Percentiles rank a stretch among this genome's conserved stretches.
Conservation (phyloP, 148 eudicot genomes). For the Diospyros kaki region DNA sequence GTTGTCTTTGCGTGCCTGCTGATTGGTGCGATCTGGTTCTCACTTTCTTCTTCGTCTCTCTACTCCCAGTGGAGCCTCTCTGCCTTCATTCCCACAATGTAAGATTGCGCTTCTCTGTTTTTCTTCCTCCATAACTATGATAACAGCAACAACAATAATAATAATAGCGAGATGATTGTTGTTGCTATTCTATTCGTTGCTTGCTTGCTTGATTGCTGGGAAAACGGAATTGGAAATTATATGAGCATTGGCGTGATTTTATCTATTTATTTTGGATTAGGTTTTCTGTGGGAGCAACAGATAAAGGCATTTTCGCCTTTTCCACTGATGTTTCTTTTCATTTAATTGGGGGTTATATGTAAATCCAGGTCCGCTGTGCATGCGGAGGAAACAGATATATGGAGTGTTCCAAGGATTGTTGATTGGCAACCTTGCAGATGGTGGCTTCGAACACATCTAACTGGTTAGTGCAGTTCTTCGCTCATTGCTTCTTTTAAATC, state of each 20-base stretch:
- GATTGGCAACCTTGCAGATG: constrained; percentile 85
- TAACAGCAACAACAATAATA: no score
- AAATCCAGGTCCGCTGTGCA: constrained; percentile 12
- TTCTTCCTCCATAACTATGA: background rate
- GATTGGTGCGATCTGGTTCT: constrained; percentile 35
- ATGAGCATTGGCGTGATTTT: background rate
- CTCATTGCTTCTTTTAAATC: background rate
- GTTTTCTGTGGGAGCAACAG: background rate
- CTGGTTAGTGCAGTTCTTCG: constrained; percentile 35
- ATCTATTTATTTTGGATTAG: background rate
- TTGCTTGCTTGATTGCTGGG: background rate
- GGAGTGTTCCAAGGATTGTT: constrained; percentile 50
- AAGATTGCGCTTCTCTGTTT: constrained; percentile 13
- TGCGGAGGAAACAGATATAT: constrained; percentile 38
- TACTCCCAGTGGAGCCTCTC: constrained; percentile 30
- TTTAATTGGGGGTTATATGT: background rate
- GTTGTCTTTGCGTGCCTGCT: constrained; percentile 29
- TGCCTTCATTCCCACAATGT: constrained; percentile 30
- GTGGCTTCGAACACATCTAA: constrained; percentile 56
- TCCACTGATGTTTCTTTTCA: background rate
- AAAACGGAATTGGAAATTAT: background rate
- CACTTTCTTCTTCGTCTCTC: constrained; percentile 44
- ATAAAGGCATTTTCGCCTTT: background rate
- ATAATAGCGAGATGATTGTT: no score
- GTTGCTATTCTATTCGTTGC: background rate